Base-by-base conservation (phyloP, 495 filamentous ascomycete genomes). In the Chaetomium tenue region DNA sequence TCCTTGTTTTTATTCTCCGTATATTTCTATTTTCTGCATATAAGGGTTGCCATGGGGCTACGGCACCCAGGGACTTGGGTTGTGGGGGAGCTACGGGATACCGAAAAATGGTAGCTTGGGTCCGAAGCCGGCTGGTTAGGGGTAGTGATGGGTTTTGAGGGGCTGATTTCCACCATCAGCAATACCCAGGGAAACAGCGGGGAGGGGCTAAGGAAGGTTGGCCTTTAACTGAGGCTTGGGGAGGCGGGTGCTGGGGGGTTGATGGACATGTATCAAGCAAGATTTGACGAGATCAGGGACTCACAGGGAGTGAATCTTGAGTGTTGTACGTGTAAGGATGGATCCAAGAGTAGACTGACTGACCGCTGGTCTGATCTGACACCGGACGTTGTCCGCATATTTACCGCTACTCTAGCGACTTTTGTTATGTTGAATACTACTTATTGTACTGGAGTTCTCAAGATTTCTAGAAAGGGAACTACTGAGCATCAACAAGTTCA, bases 381-480 rank as follows among this genome's bases (percentile, higher is more conserved):
- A 37, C 9, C 5, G 1, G 33, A 37, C 18, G 2, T 40, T 20
- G 39, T 58, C 23, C 40, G 4, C 8, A 22, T 58, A 22, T 22
- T 6, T 30, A 3, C 37, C 2, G 20, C 33, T 58, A 18, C 22
- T n/a, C 55, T 58, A 46, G 55, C 37, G 55, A 58, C 44, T 46
- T 58, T 46, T 58, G 6, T 30, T 44, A 28, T 46, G 55, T 58
- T 58, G n/a, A 40, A 37, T 39, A 56, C 53, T 11, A 48, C 6
- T 48, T n/a, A n/a, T 4, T 48, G 46, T 15, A 48, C 8, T 23
- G 9, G 33, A 37, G n/a, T n/a, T n/a, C 20, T 15, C 16, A 44
- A 44, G 15, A 15, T 16, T 37, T 44, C 40, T 44, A 16, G 15
- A 44, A 3, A 3, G 0, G 13, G 6, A 18, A 23, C 5, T 20